These are phyloP conservation scores for Cladosporium halotolerans DNA, from an alignment of 2,329 filamentous ascomycete species.

Conservation along the genomic window DNA sequence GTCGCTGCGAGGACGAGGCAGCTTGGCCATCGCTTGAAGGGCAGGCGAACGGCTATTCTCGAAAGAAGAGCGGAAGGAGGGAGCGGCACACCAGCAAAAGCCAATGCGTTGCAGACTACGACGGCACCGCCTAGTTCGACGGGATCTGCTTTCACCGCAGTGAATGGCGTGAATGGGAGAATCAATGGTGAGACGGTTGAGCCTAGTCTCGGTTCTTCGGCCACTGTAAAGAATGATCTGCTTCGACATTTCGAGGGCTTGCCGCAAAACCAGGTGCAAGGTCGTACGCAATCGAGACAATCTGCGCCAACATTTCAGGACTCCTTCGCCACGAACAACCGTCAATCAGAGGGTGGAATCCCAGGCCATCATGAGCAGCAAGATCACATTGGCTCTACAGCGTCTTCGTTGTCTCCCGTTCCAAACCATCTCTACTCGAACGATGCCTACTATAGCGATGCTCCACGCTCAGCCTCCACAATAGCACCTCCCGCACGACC, in stretches of 20 bases:
- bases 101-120: constrained; percentile 24
- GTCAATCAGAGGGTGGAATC: not conserved
- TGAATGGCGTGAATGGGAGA: constrained; percentile 41
- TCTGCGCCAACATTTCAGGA: constrained; percentile 1
- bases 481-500: constrained; percentile 15
- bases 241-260: constrained; percentile 58
- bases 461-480: not conserved
- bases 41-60: constrained; percentile 66
- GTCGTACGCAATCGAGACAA: constrained; percentile 4
- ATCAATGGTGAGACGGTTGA: constrained; percentile 36
- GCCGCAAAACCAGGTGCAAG: constrained; percentile 42
- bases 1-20: constrained; percentile 67
- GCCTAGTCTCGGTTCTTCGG: constrained; percentile 37
- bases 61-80: constrained; percentile 49
- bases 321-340: not conserved
- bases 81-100: constrained; percentile 31
- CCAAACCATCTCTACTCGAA: constrained; percentile 19
- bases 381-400: constrained; percentile 3
- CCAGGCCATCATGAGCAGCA: not conserved
- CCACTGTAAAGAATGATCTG: constrained; percentile 52
- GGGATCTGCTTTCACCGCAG: constrained; percentile 49
- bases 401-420: constrained; percentile 25
- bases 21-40: constrained; percentile 73
- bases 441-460: constrained; percentile 20
- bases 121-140: constrained; percentile 24